Base-by-base conservation (phyloP, 2,329 filamentous ascomycete species). In the Aureobasidium mangrovei region DNA sequence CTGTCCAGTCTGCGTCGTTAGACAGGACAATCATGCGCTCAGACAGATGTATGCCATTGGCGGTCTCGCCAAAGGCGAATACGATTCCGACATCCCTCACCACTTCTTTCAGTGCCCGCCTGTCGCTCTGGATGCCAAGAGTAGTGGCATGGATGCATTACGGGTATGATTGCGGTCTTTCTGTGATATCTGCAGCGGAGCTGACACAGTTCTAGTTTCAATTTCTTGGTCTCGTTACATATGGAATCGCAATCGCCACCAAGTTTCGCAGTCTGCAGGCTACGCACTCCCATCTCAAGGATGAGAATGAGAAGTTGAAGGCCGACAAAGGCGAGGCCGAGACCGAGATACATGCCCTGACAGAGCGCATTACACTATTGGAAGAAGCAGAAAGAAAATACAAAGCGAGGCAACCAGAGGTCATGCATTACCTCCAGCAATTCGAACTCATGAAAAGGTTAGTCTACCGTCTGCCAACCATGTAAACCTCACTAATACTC, bases 81-180 rank as follows among this genome's bases (percentile, higher is more conserved):
- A 71, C 55, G 74, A 77, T 53, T 58, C 62, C 5, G 61, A 64
- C 2, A 75, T 78, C 24, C 74, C 75, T 1, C 52, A 61, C 0
- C 58, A 61, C 5, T 77, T 70, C 65, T 72, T 77, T 52, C 61
- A 62, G 38, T 66, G 70, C 32, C 75, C 75, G n/a, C 74, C 75
- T 0, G 62, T 69, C n/a, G 64, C 64, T 53, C 65, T 77, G 2
- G 67, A 70, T 39, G 62, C 60, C 7, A 57, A 60, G 6, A 65
- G 70, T 65, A 8, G 70, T 70, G 64, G 70, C 72, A 56, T 74
- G 71, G 39, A 46, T 76, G 28, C 64, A 71, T 28, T 74, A 75
- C 63, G 41, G 63, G 57, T 41, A 46, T 10, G 39, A 5, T 33
- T 7, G 9, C 10, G 10, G 40, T 12, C 28, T 35, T 6, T 41